Evolutionary conservation across 768 basidiomycete genomes (phyloP).

Genomic region (Lentinula raphanica): DNA sequence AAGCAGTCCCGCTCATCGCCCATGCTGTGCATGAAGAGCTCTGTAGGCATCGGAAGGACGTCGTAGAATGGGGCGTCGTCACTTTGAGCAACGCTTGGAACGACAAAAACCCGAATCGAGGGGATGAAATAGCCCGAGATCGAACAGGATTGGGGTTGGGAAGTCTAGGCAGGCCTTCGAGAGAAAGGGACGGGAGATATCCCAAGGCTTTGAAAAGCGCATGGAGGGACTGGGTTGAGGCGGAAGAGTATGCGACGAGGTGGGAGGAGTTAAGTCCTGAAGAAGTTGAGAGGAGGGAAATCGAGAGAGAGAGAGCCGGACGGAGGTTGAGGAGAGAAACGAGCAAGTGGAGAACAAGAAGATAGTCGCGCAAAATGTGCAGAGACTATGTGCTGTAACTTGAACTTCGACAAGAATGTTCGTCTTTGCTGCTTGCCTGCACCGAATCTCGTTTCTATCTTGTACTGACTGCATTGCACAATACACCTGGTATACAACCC

Average conservation of each 20-base stretch:
- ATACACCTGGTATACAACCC: too few species aligned
- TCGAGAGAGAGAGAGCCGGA: conserved; percentile 81
- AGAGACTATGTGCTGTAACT: too few species aligned
- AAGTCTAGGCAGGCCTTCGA: conserved; percentile 68
- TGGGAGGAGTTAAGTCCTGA: conserved; percentile 85
- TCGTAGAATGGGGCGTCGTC: conserved; percentile 89
- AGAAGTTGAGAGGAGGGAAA: conserved; percentile 86
- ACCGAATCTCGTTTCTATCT: too few species aligned
- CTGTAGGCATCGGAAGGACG: conserved; percentile 91
- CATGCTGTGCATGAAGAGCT: conserved; percentile 96
- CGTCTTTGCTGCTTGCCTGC: too few species aligned
- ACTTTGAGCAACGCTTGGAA: conserved; percentile 32
- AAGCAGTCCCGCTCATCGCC: conserved; percentile 83
- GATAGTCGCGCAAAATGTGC: conserved; percentile 24
- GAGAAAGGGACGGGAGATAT: conserved; percentile 54
- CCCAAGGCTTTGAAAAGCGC: conserved; percentile 80
- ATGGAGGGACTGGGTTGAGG: conserved; percentile 94
- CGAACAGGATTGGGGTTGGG: conserved; percentile 77
- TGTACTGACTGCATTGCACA: too few species aligned
- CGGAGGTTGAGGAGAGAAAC: conserved; percentile 36
- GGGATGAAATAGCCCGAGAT: conserved; percentile 53
- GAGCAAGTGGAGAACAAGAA: conserved; percentile 35
- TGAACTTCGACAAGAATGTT: too few species aligned
- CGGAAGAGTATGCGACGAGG: conserved; percentile 83
- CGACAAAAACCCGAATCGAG: conserved; percentile 12